Conservation (phyloP, 2,329 filamentous ascomycete genomes). For the Aspergillus tanneri region DNA sequence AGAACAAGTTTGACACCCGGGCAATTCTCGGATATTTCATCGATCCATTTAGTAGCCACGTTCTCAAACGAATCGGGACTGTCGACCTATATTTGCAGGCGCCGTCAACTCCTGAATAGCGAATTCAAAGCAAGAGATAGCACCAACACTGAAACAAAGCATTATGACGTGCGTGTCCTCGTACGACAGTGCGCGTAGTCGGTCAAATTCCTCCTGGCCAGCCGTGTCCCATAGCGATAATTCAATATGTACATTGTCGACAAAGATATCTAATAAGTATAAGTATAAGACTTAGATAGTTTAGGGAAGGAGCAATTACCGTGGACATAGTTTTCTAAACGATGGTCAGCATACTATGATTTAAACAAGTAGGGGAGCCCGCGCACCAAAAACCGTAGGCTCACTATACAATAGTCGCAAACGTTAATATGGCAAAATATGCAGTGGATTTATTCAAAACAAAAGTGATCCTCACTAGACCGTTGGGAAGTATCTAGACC, state of each 20-base stretch:
- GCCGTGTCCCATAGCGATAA: conserved; percentile 98
- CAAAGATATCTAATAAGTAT: conserved; percentile 76
- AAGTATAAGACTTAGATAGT: conserved; percentile 15
- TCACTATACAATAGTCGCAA: conserved; percentile 54
- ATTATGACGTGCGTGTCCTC: conserved; percentile 98
- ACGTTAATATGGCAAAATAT: conserved; percentile 22
- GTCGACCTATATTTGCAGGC: conserved; percentile 60
- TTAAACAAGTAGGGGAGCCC: conserved; percentile 11
- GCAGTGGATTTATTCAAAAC: not conserved
- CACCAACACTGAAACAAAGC: conserved; percentile 83
- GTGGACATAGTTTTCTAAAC: conserved; percentile 90
- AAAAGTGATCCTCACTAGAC: conserved; percentile 67
- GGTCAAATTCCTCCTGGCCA: conserved; percentile 98
- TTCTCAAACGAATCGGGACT: conserved; percentile 96
- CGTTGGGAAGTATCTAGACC: conserved; percentile 82
- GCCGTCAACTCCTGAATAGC: not conserved
- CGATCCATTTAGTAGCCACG: conserved; percentile 97
- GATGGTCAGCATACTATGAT: conserved; percentile 28
- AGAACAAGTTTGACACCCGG: conserved; percentile 91
- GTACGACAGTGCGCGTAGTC: conserved; percentile 90
- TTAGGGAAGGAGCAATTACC: conserved; percentile 55
- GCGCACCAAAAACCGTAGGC: conserved; percentile 80
- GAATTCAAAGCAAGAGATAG: not conserved
- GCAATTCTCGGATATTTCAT: conserved; percentile 97
- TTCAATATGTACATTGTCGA: conserved; percentile 95